Evolutionary conservation across 257 asterid species (phyloP), one percentile per base, ranked within the genome.

Genomic region (Mentha longifolia): DNA sequence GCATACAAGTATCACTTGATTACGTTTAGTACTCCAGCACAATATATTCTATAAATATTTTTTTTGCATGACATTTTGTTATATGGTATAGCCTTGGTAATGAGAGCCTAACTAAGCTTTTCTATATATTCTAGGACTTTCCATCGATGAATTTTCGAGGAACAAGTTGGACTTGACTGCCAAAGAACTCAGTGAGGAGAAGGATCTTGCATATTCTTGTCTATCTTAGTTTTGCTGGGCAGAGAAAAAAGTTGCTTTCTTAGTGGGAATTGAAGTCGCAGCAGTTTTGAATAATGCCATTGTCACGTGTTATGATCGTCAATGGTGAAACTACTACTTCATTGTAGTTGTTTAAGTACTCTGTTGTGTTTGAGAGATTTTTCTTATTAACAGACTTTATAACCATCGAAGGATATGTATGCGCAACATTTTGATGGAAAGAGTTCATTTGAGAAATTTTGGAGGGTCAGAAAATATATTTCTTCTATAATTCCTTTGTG

Each of bases 201-300:
- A 92, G 57, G 92, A 79, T 28, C 76, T 92, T 73, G 98, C 98
- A 22, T 92, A 92, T 74, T 90, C 98, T 19, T 92, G 98, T 73
- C 88, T 92, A 3, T 61, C 92, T 30, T 90, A 87, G 65, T 17
- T 37, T 35, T 63, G 51, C 66, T 61, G 25, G 31, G 12, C 20
- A 5, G 25, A 22, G 14, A 33, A 31, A 57, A 28, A 39, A 35
- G 15, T 4, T 6, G 2, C 31, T 54, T 72, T 41, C 52, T 54
- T 41, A 68, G 70, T 67, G 77, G 68, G 70, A 45, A 43, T 68
- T 35, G 33, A 33, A 56, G 56, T 65, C 28, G 72, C 76, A 74
- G 74, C 77, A 71, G 80, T 71, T 78, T 67, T 68, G 75, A 81
- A 81, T 81, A 81, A 81, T 49, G 67, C 72, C 76, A 74, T 71